phyloP scores from a whole-genome alignment of 2,329 filamentous ascomycete genomes.

The Fusarium sulawesiense region DNA sequence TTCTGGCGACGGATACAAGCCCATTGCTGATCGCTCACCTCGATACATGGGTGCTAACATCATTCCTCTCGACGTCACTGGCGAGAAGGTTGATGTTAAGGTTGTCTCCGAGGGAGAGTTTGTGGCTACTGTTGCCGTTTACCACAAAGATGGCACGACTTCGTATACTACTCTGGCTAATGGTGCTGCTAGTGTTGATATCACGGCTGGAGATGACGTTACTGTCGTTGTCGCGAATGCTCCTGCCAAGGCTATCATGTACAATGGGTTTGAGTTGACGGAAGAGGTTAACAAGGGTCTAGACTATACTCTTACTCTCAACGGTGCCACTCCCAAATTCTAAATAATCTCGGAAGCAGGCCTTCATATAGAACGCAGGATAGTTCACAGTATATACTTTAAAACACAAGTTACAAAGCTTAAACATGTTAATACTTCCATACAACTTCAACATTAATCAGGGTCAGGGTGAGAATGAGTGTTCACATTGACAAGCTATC shows the following conservation, averaged over 20 bases:
- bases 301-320: conserved; percentile 53
- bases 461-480: no score
- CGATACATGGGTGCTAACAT: conserved; percentile 64
- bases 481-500: not conserved
- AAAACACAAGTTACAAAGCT: no score
- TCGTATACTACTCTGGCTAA: conserved; percentile 53
- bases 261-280: conserved; percentile 56
- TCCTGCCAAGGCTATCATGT: conserved; percentile 56
- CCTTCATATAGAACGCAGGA: not conserved
- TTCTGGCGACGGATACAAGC: conserved; percentile 53
- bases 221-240: conserved; percentile 62
- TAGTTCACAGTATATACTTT: no score
- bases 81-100: conserved; percentile 47
- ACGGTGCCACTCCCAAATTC: conserved; percentile 45
- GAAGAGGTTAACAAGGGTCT: conserved; percentile 53
- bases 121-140: conserved; percentile 56
- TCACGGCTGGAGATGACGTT: conserved; percentile 56
- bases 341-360: not conserved
- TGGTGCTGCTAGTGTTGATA: conserved; percentile 49
- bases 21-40: conserved; percentile 56
- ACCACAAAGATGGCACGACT: conserved; percentile 42
- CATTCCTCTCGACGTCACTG: conserved; percentile 55
- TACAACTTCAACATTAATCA: no score
- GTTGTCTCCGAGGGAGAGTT: conserved; percentile 53
- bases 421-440: no score